Evolutionary conservation across 202 grass and related monocot genomes (phyloP), one percentile per base, ranked within the genome.

Genomic region (Saccharum hybrid): DNA sequence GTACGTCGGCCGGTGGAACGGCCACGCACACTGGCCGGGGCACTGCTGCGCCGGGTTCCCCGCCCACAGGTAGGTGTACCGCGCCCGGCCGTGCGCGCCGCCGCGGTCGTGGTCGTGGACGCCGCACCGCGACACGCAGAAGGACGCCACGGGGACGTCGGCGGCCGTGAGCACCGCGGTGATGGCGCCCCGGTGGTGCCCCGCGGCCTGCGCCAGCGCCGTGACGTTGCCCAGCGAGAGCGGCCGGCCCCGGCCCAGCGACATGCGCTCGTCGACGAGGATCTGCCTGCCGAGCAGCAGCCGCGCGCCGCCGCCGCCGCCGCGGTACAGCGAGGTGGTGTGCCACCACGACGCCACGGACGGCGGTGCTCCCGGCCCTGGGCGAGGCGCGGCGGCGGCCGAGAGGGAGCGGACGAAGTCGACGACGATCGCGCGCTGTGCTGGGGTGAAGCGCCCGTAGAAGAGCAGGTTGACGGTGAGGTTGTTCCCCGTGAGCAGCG

Each of bases 321-420:
- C 83, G 81, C 90, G 74, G 89, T 96, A 96, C 6, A 83, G 72
- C 3, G 89, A 68, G 18, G 78, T 90, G 31, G 89, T 90, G 63
- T 73, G 37, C 93, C 96, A 98, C 96, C 96, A 98, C 48, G 90
- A 89, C 39, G 87, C 87, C n/a, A 91, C 90, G 30, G 92, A 87
- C 26, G 88, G 90, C 13, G 11, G 16, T 13, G 28, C 28, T 28
- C 3, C 39, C 38, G 8, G 3, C 0, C 6, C 5, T 4, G n/a
- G 8, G 14, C 2, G 19, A 4, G 66, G 68, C 16, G 80, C 0
- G 1, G 80, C 0, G 1, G 65, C 0, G 6, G 10, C n/a, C 6
- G 91, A 94, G 63, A 86, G 21, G 64, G 96, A 98, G 2, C 81
- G 79, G 31, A 98, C 70, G 83, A 98, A 98, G 87, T 92, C 91